Base-by-base conservation (phyloP, 352 stramenopile species). In the Phytopythium aichiense region DNA sequence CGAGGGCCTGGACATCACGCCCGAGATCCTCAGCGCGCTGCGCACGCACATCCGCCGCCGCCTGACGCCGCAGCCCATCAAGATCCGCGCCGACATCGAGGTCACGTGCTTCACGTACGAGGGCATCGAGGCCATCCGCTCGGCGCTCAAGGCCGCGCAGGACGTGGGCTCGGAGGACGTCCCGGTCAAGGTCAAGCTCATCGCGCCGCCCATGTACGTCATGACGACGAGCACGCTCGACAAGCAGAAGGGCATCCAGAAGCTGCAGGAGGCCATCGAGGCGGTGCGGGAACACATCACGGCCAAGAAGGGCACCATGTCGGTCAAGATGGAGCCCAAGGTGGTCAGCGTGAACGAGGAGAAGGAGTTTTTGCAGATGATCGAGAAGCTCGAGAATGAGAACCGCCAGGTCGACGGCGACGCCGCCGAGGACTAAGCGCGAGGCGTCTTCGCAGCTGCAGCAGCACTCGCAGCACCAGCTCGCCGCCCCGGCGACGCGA, bases 51-150 rank as follows among this genome's bases (percentile, higher is more conserved):
- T 99, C 70, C 88, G 96, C 52, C 88, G 97, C 58, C 91, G 97
- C 48, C 78, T 99, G 60, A 98, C 97, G 57, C 97, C 97, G 31
- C 97, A 99, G 84, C 97, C 98, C 18, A 99, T 99, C 70, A 99
- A 99, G 84, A 97, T 99, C 64, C 93, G 98, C 50, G 96, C 97
- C 35, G 98, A 99, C 71, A 98, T 99, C 70, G 97, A 99, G 65
- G 97, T 99, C 55, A 99, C 95, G 40, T 99, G 98, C 86, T 99
- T 99, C 76, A 98, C 94, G 50, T 99, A 99, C 81, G 97, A 99
- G 73, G 98, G 98, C 38, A 99, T 99, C 68, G 97, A 99, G 70
- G 97, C 97, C 48, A 99, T 99, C 63, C 93, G 96, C 25, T 96
- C 96, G 58, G 97, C 97, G 22, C 83, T 99, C 43, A 92, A 98